Base-by-base conservation (phyloP, 345 rosid species). In the Gossypium rotundifolium region DNA sequence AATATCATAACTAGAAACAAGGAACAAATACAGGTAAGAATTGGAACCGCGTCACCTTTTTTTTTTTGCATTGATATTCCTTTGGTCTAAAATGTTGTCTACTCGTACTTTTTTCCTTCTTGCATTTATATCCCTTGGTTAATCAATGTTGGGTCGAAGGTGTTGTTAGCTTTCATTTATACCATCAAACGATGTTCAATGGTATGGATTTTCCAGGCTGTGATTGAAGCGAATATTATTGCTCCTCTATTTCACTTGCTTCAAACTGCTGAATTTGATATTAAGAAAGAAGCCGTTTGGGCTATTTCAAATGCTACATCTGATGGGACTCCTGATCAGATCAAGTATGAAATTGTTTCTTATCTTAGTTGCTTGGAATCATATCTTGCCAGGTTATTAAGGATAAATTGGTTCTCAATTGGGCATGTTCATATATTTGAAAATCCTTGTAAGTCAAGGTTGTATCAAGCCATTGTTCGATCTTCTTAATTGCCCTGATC, bases 231-330 rank as follows among this genome's bases (percentile, higher is more conserved):
- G 74, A 77, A 79, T 81, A 77, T 93, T 73, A 81, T 93, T 69
- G 79, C 79, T 52, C 95, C 95, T 52, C 81, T 93, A 73, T 76
- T 91, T 69, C 82, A 68, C 77, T 85, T 91, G 20, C 93, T 93
- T 76, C 91, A 86, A 83, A 83, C 84, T 83, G 93, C 89, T 42
- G 97, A 93, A 79, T 91, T 93, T 78, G 95, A 93, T 81, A 88
- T 90, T 55, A 93, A 93, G 87, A 91, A 91, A 76, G 98, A 93
- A 81, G 93, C 95, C 76, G 88, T 93, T 7, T 89, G 98, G 98
- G 97, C 94, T 48, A 84, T 93, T 55, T 93, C 98, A 45, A 93
- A 93, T 79, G 91, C 93, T 65, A 90, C 97, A 13, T 93, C 97
- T 65, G 93, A 97, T 53, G 97, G 98, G 54, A 75, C 85, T 69